Percentiles rank a stretch among this genome's conserved stretches.
These are phyloP conservation scores for Paragyromitra xinjiangensis DNA, from an alignment of 495 filamentous ascomycete genomes.

Conservation along the genomic window DNA sequence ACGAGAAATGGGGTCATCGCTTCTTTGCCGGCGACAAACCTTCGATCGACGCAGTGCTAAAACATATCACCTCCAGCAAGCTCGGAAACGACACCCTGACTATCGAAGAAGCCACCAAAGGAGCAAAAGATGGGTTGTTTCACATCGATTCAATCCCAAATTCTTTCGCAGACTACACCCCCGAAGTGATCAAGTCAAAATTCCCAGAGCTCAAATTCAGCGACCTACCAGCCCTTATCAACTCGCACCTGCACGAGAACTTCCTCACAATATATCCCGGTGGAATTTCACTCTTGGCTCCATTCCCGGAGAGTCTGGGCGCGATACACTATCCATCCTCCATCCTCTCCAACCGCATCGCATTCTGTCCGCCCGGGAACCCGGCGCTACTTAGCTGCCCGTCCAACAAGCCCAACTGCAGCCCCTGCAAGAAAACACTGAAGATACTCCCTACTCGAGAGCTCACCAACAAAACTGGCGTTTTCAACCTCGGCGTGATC, in stretches of 20 bases:
- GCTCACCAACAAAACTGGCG: conserved; percentile 68
- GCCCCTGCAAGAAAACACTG: conserved; percentile 71
- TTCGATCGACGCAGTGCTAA: conserved; percentile 47
- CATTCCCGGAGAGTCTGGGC: conserved; percentile 75
- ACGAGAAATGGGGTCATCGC: conserved; percentile 74
- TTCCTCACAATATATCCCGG: conserved; percentile 64
- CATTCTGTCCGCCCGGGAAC: conserved; percentile 71
- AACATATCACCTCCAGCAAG: conserved; percentile 37
- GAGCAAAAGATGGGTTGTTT: conserved; percentile 66
- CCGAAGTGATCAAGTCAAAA: conserved; percentile 65
- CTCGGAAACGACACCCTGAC: conserved; percentile 67
- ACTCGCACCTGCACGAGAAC: conserved; percentile 82
- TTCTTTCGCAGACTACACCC: conserved; percentile 81
- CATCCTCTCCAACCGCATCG: conserved; percentile 74
- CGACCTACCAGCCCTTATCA: conserved; percentile 79
- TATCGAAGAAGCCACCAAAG: conserved; percentile 70
- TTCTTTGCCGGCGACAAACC: conserved; percentile 77
- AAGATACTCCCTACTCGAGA: conserved; percentile 67
- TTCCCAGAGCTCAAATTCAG: conserved; percentile 72
- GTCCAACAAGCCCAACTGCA: conserved; percentile 77
- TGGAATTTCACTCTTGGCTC: conserved; percentile 82
- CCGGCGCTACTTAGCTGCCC: conserved; percentile 83
- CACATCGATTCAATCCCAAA: conserved; percentile 69
- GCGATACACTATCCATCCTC: conserved; percentile 74
- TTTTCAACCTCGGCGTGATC: conserved; percentile 84